A percentile compares a stretch with the other conserved stretches of the same genome.
phyloP scores from a whole-genome alignment of 768 basidiomycete genomes.

The Lepiota brunneoincarnata region DNA sequence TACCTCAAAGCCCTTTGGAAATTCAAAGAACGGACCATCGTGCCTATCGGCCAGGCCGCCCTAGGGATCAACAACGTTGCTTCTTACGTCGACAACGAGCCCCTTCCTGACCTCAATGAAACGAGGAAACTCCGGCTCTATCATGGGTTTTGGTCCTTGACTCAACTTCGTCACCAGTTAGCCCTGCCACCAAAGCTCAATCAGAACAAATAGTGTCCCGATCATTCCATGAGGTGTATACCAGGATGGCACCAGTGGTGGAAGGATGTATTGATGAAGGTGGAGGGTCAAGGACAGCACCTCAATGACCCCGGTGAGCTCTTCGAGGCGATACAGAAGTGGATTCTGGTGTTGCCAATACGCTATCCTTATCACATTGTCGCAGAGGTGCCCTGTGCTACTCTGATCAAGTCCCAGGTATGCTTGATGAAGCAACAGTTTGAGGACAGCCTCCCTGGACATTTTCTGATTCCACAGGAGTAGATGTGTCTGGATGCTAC shows the following conservation, averaged over 20 bases:
- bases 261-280: neutral
- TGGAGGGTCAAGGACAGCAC: too few relatives aligned
- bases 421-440: too few relatives aligned
- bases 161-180: neutral
- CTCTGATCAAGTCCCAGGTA: too few relatives aligned
- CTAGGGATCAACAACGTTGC: neutral
- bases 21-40: neutral
- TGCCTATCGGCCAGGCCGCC: too few relatives aligned
- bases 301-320: neutral
- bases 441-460: too few relatives aligned
- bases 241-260: neutral
- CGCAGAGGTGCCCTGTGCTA: too few relatives aligned
- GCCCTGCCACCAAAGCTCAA: neutral
- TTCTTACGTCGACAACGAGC: neutral
- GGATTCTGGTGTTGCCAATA: too few relatives aligned
- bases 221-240: neutral
- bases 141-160: conserved; percentile 1
- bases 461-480: too few relatives aligned
- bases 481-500: too few relatives aligned
- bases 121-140: neutral
- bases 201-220: neutral
- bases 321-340: neutral
- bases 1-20: neutral
- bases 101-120: neutral
- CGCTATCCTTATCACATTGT: too few relatives aligned